Evolutionary conservation across 2,329 filamentous ascomycete species (phyloP).

Genomic region (Alternaria arbusti): DNA sequence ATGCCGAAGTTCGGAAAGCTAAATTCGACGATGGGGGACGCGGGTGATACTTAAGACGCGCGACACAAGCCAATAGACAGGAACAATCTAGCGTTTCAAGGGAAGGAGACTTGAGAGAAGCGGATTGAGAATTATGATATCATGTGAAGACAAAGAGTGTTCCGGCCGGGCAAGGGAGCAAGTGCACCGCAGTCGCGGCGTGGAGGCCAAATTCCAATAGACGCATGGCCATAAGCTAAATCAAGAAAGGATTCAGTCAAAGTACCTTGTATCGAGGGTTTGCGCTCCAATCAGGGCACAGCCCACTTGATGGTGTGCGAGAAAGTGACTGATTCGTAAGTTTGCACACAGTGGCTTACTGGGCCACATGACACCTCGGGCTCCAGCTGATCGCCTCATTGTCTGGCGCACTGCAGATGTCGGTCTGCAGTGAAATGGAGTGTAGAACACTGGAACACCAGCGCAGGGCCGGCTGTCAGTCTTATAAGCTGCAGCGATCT

Average conservation of each 20-base stretch:
- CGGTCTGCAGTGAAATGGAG: conserved; percentile 24
- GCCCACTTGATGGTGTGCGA: conserved; percentile 44
- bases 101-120: conserved; percentile 30
- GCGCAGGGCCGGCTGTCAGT: conserved; percentile 19
- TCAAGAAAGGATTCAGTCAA: conserved; percentile 43
- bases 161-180: conserved; percentile 28
- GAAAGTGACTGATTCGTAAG: conserved; percentile 46
- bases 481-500: conserved; percentile 32
- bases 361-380: conserved; percentile 44
- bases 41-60: conserved; percentile 38
- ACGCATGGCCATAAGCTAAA: conserved; percentile 47
- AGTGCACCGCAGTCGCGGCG: conserved; percentile 35
- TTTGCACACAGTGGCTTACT: conserved; percentile 46
- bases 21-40: conserved; percentile 31
- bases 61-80: conserved; percentile 28
- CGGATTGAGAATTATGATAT: conserved; percentile 37
- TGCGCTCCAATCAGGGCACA: conserved; percentile 40
- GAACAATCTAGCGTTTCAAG: conserved; percentile 30
- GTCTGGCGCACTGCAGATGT: conserved; percentile 35
- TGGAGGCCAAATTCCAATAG: conserved; percentile 40
- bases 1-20: conserved; percentile 37
- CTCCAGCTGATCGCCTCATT: conserved; percentile 47
- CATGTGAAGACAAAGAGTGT: conserved; percentile 37
- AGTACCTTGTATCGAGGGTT: conserved; percentile 41
- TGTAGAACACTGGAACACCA: conserved; percentile 20